These are phyloP conservation scores for Mercurialis annua DNA, from an alignment of 345 rosid species.

Conservation along the genomic window DNA sequence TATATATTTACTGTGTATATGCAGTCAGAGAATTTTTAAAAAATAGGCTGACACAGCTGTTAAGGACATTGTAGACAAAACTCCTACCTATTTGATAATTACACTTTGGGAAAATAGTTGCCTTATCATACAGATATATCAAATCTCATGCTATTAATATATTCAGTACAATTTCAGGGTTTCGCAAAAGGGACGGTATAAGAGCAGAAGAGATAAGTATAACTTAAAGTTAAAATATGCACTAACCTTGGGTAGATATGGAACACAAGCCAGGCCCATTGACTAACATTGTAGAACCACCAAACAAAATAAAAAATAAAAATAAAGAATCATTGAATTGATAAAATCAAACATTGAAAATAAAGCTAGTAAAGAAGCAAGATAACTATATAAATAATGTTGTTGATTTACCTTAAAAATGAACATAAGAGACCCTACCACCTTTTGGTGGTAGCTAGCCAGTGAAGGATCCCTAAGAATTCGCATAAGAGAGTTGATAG, in stretches of 20 bases:
- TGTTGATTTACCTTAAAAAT: conserved; percentile 71
- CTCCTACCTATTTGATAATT: not conserved
- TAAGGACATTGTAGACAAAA: not conserved
- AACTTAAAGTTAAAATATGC: conserved; percentile 12
- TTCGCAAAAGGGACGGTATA: not conserved
- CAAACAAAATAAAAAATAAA: conserved; percentile 15
- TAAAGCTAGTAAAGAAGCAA: not conserved
- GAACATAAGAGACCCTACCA: conserved; percentile 95
- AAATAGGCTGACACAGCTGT: not conserved
- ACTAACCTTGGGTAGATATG: conserved; percentile 94
- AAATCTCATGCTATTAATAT: not conserved
- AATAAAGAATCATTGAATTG: not conserved
- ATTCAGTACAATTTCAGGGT: not conserved
- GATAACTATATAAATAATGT: conserved; percentile 3
- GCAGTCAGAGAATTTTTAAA: not conserved
- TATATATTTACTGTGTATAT: too few species aligned
- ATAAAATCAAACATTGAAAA: conserved; percentile 9
- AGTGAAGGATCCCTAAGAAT: conserved; percentile 97
- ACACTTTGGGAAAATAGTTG: not conserved
- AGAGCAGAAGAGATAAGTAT: not conserved
- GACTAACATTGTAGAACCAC: conserved; percentile 70
- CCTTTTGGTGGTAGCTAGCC: conserved; percentile 94
- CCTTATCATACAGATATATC: not conserved
- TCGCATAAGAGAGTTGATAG: conserved; percentile 95
- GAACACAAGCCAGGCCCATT: conserved; percentile 95